Base-by-base conservation (phyloP, 805 yeast species). In the Nakazawaea ambrosiae region DNA sequence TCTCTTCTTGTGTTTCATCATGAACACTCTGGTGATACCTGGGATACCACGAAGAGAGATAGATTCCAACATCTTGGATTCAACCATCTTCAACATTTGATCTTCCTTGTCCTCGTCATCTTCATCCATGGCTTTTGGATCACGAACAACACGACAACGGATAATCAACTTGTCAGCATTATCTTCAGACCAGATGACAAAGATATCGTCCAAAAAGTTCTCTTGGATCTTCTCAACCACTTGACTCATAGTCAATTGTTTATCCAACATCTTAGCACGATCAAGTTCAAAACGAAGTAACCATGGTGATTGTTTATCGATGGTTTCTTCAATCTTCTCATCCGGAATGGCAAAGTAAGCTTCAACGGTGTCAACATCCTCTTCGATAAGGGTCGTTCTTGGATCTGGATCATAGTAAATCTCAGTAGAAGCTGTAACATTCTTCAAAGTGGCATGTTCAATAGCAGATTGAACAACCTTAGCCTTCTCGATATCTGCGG, bases 181-280 rank as follows among this genome's bases (percentile, higher is more conserved):
- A 68, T 92, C 99, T 70, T 94, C 98, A 33, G 97, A 87, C 97
- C 98, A 92, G 54, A 92, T 92, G 28, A 92, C 96, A 54, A 90
- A 92, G 64, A 92, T 66, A 63, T 92, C 98, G 50, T 88, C 95
- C 38, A 89, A 94, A 60, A 92, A 92, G 45, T 85, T 81, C 55
- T 85, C 89, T 46, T 88, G 81, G 44, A 92, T 92, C 68, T 82
- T 88, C 50, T 88, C 94, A 20, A 98, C 97, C 40, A 92, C 97
- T 66, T 92, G 96, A 47, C 94, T 85, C 97, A 94, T 92, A 4
- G 96, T 86, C 57, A 92, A 74, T 61, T 92, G 96, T 62, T 92
- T 88, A 67, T 92, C 98, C 54, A 90, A 81, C 97, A 92, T 89
- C 65, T 90, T 90, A 27, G 97, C 96, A 72, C 98, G 92, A 63